Percentiles rank a stretch among this genome's conserved stretches.
These are phyloP conservation scores for Sclerotinia minor DNA, from an alignment of 2,329 filamentous ascomycete species.

Conservation along the genomic window DNA sequence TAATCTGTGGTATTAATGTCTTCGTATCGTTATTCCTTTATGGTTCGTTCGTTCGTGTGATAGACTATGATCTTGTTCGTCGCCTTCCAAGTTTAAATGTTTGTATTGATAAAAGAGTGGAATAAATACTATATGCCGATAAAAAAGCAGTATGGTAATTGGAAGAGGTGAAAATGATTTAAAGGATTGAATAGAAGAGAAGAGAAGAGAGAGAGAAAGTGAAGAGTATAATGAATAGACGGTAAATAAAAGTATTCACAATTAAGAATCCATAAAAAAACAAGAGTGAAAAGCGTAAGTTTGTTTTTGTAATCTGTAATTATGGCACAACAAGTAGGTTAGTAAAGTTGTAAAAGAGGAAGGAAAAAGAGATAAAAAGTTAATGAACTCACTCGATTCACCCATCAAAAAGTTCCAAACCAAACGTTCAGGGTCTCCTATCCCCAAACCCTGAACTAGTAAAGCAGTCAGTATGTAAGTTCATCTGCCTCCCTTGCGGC, in stretches of 20 bases:
- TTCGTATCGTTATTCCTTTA: background rate
- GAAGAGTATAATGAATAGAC: background rate
- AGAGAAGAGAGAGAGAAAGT: background rate
- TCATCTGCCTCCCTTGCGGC: background rate
- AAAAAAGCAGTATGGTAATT: too few species aligned
- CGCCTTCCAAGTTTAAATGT: background rate
- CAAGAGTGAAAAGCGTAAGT: background rate
- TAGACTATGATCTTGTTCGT: background rate
- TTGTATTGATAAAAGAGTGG: background rate
- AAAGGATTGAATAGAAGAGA: constrained; percentile 1
- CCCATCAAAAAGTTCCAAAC: background rate
- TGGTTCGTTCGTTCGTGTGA: background rate
- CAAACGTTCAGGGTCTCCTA: background rate
- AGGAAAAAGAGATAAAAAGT: too few species aligned
- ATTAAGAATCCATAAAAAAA: background rate
- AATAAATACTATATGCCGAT: background rate
- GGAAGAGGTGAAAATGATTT: background rate
- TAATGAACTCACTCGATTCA: too few species aligned
- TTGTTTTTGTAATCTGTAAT: background rate
- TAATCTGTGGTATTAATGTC: background rate
- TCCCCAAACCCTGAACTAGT: too few species aligned
- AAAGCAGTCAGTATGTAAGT: too few species aligned
- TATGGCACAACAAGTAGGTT: too few species aligned
- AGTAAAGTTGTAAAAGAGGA: too few species aligned
- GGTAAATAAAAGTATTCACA: background rate